These are phyloP conservation scores for Xylariaceae sp. DNA, from an alignment of 2,329 filamentous ascomycete species.

Conservation along the genomic window DNA sequence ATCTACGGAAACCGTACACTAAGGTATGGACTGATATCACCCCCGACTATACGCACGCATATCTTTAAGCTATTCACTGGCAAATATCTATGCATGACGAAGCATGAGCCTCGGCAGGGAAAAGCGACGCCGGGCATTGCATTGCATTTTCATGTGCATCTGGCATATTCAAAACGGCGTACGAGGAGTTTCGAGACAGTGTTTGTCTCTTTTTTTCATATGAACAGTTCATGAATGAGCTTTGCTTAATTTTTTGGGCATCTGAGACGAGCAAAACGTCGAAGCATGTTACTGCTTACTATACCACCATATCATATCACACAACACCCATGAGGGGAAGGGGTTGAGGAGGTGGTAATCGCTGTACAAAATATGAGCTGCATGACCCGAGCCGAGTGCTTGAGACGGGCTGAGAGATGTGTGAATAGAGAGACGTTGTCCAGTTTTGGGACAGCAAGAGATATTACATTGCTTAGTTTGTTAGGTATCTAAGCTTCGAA, in stretches of 20 bases:
- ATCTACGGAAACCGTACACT: slow-evolving; percentile 3
- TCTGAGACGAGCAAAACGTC: slow-evolving; percentile 4
- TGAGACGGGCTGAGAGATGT: no score
- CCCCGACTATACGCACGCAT: not conserved
- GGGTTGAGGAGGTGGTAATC: no score
- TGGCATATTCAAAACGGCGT: slow-evolving; percentile 12
- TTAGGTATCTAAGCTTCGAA: no score
- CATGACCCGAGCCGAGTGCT: no score
- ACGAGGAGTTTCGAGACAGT: not conserved
- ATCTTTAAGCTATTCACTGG: slow-evolving; percentile 1
- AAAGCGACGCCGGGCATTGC: not conserved
- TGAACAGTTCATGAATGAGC: not conserved
- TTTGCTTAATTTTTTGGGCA: slow-evolving; percentile 12
- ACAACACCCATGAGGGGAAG: no score
- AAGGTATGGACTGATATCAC: slow-evolving; percentile 4
- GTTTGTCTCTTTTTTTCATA: not conserved
- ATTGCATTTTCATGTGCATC: slow-evolving; percentile 14
- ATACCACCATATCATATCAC: no score
- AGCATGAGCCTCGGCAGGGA: not conserved
- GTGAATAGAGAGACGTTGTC: no score
- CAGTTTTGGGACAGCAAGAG: no score
- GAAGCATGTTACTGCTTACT: no score
- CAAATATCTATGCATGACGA: slow-evolving; percentile 2
- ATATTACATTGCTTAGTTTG: no score
- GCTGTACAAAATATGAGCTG: no score